Evolutionary conservation across 2,329 filamentous ascomycete species (phyloP).

Genomic region (Sporothrix euskadiensis): DNA sequence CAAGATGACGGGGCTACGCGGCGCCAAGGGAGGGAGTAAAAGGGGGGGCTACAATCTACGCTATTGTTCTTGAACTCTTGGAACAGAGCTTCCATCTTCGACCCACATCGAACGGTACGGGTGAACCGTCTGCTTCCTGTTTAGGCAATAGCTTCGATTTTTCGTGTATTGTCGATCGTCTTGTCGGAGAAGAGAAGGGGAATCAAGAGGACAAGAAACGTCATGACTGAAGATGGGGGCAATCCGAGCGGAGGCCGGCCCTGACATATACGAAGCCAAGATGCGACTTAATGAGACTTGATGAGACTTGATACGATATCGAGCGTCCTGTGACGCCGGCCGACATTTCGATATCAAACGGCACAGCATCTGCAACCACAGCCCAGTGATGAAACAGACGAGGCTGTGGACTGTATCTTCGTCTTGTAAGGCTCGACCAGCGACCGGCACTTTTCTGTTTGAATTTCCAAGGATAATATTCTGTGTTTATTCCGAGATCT

Average conservation of each 20-base stretch:
- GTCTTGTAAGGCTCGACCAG: neutral
- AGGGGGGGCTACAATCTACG: neutral
- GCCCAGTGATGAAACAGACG: neutral
- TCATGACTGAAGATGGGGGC: neutral
- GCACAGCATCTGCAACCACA: neutral
- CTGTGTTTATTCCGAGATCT: constrained; percentile 9
- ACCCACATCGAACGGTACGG: neutral
- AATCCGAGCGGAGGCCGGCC: neutral
- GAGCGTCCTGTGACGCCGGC: neutral
- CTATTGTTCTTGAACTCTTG: neutral
- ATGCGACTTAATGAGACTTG: too few relatives aligned
- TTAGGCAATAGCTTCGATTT: neutral
- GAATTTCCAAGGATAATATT: neutral
- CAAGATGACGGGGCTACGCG: neutral
- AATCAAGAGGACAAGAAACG: neutral
- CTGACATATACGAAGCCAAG: neutral
- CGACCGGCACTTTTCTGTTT: constrained; percentile 1
- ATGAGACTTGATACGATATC: neutral
- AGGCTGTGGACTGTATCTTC: neutral
- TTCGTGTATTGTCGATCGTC: neutral
- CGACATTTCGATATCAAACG: neutral
- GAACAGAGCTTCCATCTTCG: neutral
- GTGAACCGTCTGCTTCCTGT: neutral
- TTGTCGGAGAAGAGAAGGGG: neutral
- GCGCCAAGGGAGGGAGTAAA: neutral